These are phyloP conservation scores for Taiozyma sp. DNA, from an alignment of 1,139 yeast species.

Conservation along the genomic window DNA sequence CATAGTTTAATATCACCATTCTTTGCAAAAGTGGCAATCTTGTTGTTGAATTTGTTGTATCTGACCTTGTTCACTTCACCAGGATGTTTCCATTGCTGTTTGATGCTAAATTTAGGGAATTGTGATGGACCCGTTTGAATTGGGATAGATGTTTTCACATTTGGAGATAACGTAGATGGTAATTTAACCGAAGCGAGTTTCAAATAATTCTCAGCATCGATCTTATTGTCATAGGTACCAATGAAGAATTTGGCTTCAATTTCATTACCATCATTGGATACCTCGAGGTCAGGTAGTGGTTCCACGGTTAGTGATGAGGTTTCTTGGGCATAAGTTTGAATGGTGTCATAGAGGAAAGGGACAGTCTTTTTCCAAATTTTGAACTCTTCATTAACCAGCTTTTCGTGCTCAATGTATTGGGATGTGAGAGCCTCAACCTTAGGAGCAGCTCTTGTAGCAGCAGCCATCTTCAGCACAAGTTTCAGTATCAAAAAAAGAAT, in stretches of 20 bases:
- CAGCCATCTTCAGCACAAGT: not conserved
- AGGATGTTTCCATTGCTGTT: constrained; percentile 43
- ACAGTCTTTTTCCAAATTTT: constrained; percentile 95
- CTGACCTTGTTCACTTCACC: constrained; percentile 45
- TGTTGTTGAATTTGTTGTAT: constrained; percentile 34
- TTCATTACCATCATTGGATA: constrained; percentile 32
- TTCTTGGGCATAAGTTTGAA: constrained; percentile 53
- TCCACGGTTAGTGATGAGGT: constrained; percentile 35
- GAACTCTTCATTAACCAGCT: constrained; percentile 57
- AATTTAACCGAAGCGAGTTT: constrained; percentile 42
- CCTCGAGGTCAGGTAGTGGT: constrained; percentile 40
- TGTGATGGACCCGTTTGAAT: constrained; percentile 21
- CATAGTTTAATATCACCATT: constrained; percentile 36
- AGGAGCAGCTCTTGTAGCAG: not conserved
- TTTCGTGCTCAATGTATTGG: constrained; percentile 28
- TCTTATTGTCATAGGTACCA: constrained; percentile 44
- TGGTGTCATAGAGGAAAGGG: constrained; percentile 79
- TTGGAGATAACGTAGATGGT: constrained; percentile 47
- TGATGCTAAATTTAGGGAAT: constrained; percentile 31
- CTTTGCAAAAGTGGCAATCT: constrained; percentile 47
- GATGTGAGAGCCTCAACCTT: not conserved
- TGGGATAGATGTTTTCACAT: constrained; percentile 29
- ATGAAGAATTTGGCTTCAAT: constrained; percentile 39
- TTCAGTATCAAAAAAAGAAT: not conserved
- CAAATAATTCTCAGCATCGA: constrained; percentile 36